These are phyloP conservation scores for Durio zibethinus DNA, from an alignment of 345 rosid genomes.

Conservation along the genomic window DNA sequence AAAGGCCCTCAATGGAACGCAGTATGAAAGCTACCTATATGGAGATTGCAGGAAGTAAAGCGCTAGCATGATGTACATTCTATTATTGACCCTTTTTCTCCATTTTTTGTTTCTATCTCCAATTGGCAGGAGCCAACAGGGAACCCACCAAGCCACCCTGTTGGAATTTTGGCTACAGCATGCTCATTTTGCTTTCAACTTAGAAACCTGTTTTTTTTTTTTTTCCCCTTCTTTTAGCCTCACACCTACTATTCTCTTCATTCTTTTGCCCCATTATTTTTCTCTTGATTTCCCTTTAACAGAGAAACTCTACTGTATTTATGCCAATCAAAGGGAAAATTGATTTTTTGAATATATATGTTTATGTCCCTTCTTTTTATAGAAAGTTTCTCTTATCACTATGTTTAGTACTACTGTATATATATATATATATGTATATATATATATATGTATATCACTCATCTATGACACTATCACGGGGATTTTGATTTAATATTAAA, in stretches of 20 bases:
- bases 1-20: slow-evolving; percentile 59
- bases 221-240: not conserved
- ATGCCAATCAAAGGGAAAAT: slow-evolving; percentile 18
- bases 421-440: no score
- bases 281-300: not conserved
- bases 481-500: no score
- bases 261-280: slow-evolving; percentile 31
- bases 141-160: slow-evolving; percentile 19
- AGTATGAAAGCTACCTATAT: slow-evolving; percentile 49
- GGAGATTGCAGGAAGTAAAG: slow-evolving; percentile 55
- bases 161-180: slow-evolving; percentile 39
- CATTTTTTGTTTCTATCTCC: slow-evolving; percentile 11
- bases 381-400: not conserved
- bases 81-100: slow-evolving; percentile 11
- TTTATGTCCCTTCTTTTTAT: not conserved
- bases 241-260: slow-evolving; percentile 39
- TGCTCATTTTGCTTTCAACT: slow-evolving; percentile 7
- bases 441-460: no score
- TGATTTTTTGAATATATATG: slow-evolving; percentile 7
- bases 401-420: not conserved
- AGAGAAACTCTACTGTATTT: slow-evolving; percentile 20
- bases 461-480: not conserved
- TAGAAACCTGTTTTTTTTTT: not conserved
- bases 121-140: slow-evolving; percentile 33
- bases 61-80: slow-evolving; percentile 26